These are phyloP conservation scores for Ehretia macrophylla DNA, from an alignment of 257 asterid genomes.

Conservation along the genomic window DNA sequence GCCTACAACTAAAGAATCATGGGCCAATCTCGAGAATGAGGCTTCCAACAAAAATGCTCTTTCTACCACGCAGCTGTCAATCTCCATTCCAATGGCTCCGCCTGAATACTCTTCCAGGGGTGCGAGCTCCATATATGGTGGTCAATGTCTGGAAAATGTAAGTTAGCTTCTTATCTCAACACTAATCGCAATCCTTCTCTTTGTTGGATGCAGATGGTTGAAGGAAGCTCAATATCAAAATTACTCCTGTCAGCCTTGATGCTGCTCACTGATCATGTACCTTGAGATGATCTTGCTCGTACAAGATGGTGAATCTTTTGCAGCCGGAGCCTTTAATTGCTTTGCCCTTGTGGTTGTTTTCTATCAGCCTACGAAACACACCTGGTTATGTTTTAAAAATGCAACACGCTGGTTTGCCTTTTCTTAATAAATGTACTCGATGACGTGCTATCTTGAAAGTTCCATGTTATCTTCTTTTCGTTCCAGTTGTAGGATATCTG, in stretches of 20 bases:
- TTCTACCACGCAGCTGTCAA: constrained; percentile 82
- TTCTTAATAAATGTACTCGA: not conserved
- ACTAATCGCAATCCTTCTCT: not conserved
- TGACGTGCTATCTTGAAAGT: not conserved
- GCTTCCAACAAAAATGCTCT: constrained; percentile 49
- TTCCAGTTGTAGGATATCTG: not conserved
- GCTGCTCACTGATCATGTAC: not conserved
- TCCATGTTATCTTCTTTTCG: too few species aligned
- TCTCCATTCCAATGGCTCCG: constrained; percentile 66
- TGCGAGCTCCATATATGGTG: constrained; percentile 1
- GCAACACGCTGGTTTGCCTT: not conserved
- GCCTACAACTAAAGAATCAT: constrained; percentile 78
- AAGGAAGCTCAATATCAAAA: not conserved
- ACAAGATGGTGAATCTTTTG: not conserved
- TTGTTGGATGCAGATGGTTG: not conserved
- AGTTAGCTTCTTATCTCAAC: not conserved
- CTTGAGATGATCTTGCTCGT: not conserved
- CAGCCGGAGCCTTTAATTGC: not conserved
- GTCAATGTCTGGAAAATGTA: too few species aligned
- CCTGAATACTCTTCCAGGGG: constrained; percentile 54
- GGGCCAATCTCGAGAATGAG: constrained; percentile 62
- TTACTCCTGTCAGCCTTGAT: too few species aligned
- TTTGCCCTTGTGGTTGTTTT: not conserved
- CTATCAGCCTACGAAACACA: not conserved
- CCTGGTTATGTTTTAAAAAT: not conserved